Percentiles rank a stretch among this genome's conserved stretches.
Evolutionary conservation across 2,329 filamentous ascomycete genomes (phyloP).

Genomic region (Diaporthe citrichinensis): DNA sequence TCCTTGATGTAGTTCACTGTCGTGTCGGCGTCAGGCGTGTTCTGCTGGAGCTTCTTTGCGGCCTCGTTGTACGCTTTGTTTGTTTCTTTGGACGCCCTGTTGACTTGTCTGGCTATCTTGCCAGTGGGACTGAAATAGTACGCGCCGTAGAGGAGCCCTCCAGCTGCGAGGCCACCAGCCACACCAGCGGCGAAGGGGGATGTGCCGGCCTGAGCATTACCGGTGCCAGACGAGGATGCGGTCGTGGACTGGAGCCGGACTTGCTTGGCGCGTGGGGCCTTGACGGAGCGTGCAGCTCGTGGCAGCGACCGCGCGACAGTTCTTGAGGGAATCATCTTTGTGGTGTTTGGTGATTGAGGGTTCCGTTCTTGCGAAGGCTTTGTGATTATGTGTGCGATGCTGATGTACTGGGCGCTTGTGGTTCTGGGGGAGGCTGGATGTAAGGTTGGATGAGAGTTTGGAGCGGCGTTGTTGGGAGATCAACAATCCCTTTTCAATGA

Average conservation of each 20-base stretch:
- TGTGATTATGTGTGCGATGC: not conserved
- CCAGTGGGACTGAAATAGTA: slow-evolving; percentile 52
- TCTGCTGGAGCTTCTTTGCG: slow-evolving; percentile 71
- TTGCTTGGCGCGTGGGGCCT: slow-evolving; percentile 21
- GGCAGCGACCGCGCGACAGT: slow-evolving; percentile 36
- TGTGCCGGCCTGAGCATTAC: not conserved
- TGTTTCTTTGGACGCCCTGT: slow-evolving; percentile 63
- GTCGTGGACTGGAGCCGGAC: slow-evolving; percentile 40
- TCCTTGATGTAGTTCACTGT: slow-evolving; percentile 76
- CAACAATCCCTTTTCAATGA: not conserved
- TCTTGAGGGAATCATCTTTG: slow-evolving; percentile 39
- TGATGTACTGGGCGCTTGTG: not conserved
- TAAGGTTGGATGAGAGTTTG: not conserved
- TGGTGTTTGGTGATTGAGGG: not conserved
- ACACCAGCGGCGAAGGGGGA: slow-evolving; percentile 32
- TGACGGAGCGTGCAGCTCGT: slow-evolving; percentile 31
- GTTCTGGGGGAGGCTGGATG: not conserved
- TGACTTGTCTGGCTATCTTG: slow-evolving; percentile 46
- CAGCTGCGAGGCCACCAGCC: slow-evolving; percentile 36
- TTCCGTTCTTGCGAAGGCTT: not conserved
- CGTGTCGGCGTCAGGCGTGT: slow-evolving; percentile 76
- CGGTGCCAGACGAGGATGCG: slow-evolving; percentile 27
- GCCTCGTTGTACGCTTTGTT: slow-evolving; percentile 73
- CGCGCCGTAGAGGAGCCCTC: slow-evolving; percentile 36
- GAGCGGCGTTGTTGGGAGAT: not conserved